Evolutionary conservation across 768 basidiomycete species (phyloP), one percentile per base, ranked within the genome.

Genomic region (Kwoniella sp.): DNA sequence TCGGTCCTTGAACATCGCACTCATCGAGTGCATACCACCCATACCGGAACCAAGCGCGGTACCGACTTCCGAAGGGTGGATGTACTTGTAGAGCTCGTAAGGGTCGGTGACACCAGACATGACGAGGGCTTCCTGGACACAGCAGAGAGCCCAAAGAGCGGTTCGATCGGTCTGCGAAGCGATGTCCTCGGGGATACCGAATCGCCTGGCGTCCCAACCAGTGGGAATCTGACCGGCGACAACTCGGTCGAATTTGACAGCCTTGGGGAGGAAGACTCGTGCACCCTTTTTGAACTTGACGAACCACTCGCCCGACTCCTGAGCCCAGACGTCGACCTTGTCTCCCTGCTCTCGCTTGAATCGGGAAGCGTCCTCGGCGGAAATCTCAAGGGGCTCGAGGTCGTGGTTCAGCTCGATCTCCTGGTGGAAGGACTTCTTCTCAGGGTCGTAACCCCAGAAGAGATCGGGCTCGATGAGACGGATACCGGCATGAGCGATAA

Each of bases 211-310:
- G 62, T 90, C 79, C 93, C 95, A 99, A 14, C 95, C 95, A 20
- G 92, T 95, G 3, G 95, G 95, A 49, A 99, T 80, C 74, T 98
- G 95, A 39, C 91, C 93, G 40, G 88, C 92, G 41, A 98, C 95
- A 36, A 87, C 82, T 42, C 93, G 88, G 70, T 84, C 88, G 81
- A 98, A 98, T 62, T 81, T 82, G 82, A 96, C 85, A 2, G 93
- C 87, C 77, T 99, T 99, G 43, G 95, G 93, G 36, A 98, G 84
- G 59, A 85, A 80, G 56, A 99, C 79, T 38, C 88, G 84, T 10
- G 95, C 91, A 44, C 95, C 95, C 77, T 89, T 93, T 85, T 98
- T 98, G 80, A 98, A 85, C 77, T 96, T 95, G 71, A 91, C 91
- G 67, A 88, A 90, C 89, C 87, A 95, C 70, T 93, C 88, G n/a